Conservation (phyloP, 2,329 filamentous ascomycete genomes). For the Fusarium sp. region DNA sequence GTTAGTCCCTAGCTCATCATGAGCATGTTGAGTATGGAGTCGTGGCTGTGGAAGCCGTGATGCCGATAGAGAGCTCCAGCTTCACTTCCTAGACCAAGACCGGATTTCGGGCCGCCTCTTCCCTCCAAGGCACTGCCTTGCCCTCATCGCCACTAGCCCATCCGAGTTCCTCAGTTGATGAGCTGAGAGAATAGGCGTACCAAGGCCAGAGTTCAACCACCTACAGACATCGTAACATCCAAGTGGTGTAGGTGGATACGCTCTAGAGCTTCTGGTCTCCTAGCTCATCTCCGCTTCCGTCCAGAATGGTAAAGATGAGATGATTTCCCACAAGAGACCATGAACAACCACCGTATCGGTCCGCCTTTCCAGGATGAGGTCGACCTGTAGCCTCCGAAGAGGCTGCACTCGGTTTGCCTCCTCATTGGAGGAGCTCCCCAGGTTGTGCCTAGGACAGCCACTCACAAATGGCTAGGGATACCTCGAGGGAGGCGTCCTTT, state of each 20-base stretch:
- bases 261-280: conserved; percentile 4
- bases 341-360: conserved; percentile 17
- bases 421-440: conserved; percentile 25
- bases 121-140: conserved; percentile 12
- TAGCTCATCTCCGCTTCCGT: conserved; percentile 16
- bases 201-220: conserved; percentile 8
- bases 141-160: conserved; percentile 1
- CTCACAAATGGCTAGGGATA: neutral
- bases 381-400: conserved; percentile 23
- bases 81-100: conserved; percentile 8
- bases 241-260: conserved; percentile 9
- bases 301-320: conserved; percentile 10
- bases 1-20: neutral
- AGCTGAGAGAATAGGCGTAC: conserved; percentile 9
- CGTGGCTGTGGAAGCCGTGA: conserved; percentile 17
- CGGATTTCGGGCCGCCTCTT: conserved; percentile 30
- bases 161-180: neutral
- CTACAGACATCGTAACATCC: conserved; percentile 1
- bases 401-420: conserved; percentile 20
- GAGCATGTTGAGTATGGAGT: conserved; percentile 3
- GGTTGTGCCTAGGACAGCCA: neutral
- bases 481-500: conserved; percentile 1
- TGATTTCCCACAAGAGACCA: conserved; percentile 3
- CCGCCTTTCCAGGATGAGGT: conserved; percentile 29
- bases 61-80: conserved; percentile 15